Evolutionary conservation across 2,329 filamentous ascomycete species (phyloP).

Genomic region (Aspergillus texensis): DNA sequence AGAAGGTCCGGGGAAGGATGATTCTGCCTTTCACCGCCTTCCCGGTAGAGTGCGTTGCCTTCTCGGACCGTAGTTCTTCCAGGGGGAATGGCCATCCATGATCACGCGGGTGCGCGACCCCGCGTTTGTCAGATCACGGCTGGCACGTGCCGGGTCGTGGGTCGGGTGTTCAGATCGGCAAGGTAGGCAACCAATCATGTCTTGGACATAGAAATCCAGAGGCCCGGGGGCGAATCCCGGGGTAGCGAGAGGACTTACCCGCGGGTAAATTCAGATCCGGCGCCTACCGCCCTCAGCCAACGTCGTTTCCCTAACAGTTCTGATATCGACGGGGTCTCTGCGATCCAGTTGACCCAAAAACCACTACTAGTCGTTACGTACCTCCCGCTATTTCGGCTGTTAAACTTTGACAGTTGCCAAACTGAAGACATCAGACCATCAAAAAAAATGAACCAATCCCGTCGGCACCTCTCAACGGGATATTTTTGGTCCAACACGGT

Average conservation of each 20-base stretch:
- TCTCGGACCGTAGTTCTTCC: neutral
- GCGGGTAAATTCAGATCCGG: neutral
- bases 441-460: neutral
- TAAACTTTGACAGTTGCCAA: neutral
- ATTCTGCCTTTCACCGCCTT: neutral
- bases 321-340: neutral
- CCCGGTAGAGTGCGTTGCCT: neutral
- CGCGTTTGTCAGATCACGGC: neutral
- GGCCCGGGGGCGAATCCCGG: neutral
- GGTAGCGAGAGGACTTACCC: neutral
- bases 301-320: too few species aligned
- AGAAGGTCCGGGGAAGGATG: neutral
- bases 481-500: conserved; percentile 1
- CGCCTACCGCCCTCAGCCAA: neutral
- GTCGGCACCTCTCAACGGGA: conserved; percentile 30
- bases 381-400: neutral
- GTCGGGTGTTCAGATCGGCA: neutral
- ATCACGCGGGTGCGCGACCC: neutral
- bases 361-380: neutral
- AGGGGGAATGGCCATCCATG: neutral
- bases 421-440: neutral
- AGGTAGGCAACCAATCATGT: neutral
- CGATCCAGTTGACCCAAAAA: neutral
- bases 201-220: neutral
- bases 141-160: neutral